A percentile compares a stretch with the other conserved stretches of the same genome.
phyloP scores from a whole-genome alignment of 1,284 basidiomycete genomes.

The Bondarzewia mesenterica region DNA sequence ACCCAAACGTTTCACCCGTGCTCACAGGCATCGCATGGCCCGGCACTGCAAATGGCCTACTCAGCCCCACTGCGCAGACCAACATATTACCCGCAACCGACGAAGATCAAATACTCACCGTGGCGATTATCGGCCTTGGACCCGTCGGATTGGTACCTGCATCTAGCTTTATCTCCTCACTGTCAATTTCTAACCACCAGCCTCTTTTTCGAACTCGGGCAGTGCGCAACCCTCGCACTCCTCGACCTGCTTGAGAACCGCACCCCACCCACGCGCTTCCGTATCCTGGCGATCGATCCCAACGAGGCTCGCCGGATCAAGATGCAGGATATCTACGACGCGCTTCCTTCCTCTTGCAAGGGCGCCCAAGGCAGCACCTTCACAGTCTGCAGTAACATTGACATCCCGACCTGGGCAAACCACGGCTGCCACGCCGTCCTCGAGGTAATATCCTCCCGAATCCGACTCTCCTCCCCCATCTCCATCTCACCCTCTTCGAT shows the following conservation, averaged over 20 bases:
- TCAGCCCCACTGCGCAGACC: conserved; percentile 9
- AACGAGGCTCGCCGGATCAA: conserved; percentile 47
- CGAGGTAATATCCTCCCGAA: conserved; percentile 37
- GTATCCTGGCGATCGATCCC: conserved; percentile 58
- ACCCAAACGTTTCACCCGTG: conserved; percentile 57
- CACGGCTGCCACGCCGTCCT: conserved; percentile 55
- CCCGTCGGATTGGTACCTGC: conserved; percentile 58
- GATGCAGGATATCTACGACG: conserved; percentile 43
- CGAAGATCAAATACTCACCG: conserved; percentile 43
- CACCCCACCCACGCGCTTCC: conserved; percentile 27
- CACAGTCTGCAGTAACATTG: conserved; percentile 39
- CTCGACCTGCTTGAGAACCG: conserved; percentile 49
- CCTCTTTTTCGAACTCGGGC: no score
- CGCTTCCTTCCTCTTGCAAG: conserved; percentile 37
- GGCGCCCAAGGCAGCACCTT: conserved; percentile 33
- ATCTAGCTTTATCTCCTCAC: not conserved
- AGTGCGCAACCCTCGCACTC: conserved; percentile 55
- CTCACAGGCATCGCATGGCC: conserved; percentile 54
- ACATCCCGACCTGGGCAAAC: conserved; percentile 19
- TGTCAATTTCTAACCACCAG: no score
- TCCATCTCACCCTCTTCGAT: conserved; percentile 9
- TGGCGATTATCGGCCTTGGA: conserved; percentile 66
- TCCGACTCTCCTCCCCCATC: not conserved
- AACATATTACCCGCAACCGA: conserved; percentile 19
- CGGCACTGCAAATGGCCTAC: conserved; percentile 26